phyloP scores from a whole-genome alignment of 176 grass and related monocot species.

The Stipa capillata region DNA sequence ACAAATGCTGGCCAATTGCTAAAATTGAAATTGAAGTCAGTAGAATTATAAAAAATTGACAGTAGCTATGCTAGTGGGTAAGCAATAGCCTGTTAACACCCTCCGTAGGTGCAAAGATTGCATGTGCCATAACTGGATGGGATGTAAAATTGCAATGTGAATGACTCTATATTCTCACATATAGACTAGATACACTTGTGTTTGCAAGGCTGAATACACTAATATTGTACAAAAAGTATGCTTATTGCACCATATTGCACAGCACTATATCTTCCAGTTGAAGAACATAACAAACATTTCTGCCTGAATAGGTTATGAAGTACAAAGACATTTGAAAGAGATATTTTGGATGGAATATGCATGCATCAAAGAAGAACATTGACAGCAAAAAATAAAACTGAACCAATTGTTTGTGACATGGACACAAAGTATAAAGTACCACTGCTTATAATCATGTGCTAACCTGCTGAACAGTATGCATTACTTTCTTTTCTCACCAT shows the following conservation, averaged over 20 bases:
- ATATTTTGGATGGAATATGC: not conserved
- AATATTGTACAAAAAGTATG: not conserved
- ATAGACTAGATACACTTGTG: not conserved
- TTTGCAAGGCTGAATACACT: not conserved
- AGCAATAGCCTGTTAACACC: not conserved
- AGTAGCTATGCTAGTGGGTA: not conserved
- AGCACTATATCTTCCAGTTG: not conserved
- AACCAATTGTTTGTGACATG: not conserved
- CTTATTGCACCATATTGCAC: not conserved
- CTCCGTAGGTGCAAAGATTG: not conserved
- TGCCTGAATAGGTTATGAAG: not conserved
- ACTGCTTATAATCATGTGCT: not conserved
- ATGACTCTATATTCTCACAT: not conserved
- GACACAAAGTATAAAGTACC: not conserved
- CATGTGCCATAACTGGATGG: not conserved
- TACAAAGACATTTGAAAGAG: not conserved
- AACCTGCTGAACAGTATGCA: not conserved
- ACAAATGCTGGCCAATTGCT: constrained; percentile 98
- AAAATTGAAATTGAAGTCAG: constrained; percentile 31
- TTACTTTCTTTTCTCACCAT: not conserved
- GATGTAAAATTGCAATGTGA: not conserved
- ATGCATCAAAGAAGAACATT: not conserved
- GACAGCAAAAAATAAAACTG: not conserved
- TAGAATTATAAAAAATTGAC: not conserved
- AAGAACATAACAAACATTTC: not conserved